Conservation (phyloP, 1,284 basidiomycete species). For the Trichosporon sp. region DNA sequence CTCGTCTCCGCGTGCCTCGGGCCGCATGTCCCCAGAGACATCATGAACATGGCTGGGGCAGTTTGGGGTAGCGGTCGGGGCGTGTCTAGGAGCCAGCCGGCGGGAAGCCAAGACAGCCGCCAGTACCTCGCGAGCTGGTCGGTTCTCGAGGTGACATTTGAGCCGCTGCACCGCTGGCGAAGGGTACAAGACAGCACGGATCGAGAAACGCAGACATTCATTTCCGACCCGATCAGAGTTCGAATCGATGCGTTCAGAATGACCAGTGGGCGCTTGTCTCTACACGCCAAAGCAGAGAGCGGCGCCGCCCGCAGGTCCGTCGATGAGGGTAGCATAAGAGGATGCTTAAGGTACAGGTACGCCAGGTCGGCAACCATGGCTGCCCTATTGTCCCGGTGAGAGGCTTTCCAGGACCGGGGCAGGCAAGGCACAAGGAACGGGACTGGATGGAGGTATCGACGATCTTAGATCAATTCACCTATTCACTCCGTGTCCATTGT, state of each 20-base stretch:
- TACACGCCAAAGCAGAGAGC: too few species aligned
- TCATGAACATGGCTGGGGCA: neutral
- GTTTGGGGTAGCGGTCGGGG: neutral
- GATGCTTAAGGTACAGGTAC: neutral
- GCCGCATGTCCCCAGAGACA: neutral
- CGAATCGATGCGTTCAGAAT: too few species aligned
- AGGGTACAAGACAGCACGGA: too few species aligned
- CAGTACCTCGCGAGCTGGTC: neutral
- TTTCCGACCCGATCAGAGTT: neutral
- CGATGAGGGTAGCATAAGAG: neutral
- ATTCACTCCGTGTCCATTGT: neutral
- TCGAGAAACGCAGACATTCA: neutral
- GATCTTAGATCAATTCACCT: slow-evolving; percentile 2
- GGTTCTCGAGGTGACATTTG: too few species aligned
- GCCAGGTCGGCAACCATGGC: too few species aligned
- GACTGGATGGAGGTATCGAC: slow-evolving; percentile 1
- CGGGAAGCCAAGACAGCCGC: neutral
- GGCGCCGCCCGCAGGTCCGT: too few species aligned
- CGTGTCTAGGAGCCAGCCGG: neutral
- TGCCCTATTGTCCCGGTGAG: neutral
- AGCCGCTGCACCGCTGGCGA: too few species aligned
- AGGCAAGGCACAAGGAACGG: slow-evolving; percentile 1
- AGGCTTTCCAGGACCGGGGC: neutral
- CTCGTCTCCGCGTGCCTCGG: neutral
- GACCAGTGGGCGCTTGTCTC: too few species aligned